Evolutionary conservation across 441 rosid genomes (phyloP), one percentile per base, ranked within the genome.

Genomic region (Arabidopsis hybrid): DNA sequence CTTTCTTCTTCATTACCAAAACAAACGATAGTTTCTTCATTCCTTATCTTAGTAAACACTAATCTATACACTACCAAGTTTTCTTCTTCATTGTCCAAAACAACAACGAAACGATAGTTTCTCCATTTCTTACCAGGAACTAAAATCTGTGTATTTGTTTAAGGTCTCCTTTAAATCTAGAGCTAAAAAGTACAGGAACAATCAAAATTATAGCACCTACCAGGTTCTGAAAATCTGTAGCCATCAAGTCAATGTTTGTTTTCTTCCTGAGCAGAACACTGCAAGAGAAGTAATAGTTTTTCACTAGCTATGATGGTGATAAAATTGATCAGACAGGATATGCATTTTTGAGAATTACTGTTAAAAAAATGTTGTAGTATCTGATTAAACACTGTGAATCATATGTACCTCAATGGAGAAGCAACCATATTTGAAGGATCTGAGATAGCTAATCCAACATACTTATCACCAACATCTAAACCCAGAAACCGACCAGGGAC

Each of bases 391-490:
- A 34, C 26, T 11, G 11, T 35, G 58, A 55, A 34, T 42, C 43
- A 66, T 34, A 8, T 4, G 42, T 74, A 95, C 98, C 96, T 87
- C 60, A 92, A 67, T 73, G 98, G 99, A 4, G 85, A 77, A 0
- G 99, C 96, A 53, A 89, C 60, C 77, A 72, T 79, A 70, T 89
- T 85, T 1, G 47, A 60, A 29, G 75, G 66, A 79, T 92, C 95
- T 3, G 98, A 92, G 45, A 95, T 69, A 17, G 99, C 91, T 64
- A 95, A 74, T 0, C 99, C 99, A 13, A 95, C 93, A 73, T 89
- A 91, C 80, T 88, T 95, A 69, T 89, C 92, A 8, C 99, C 96
- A 26, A 95, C 95, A 80, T 95, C 98, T 86, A 95, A 85, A 16
- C 98, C 96, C 8, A 95, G 96, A 45, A 92, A 81, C 67, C 95